Base-by-base conservation (phyloP, 441 rosid species). In the Raphanus hybrid region DNA sequence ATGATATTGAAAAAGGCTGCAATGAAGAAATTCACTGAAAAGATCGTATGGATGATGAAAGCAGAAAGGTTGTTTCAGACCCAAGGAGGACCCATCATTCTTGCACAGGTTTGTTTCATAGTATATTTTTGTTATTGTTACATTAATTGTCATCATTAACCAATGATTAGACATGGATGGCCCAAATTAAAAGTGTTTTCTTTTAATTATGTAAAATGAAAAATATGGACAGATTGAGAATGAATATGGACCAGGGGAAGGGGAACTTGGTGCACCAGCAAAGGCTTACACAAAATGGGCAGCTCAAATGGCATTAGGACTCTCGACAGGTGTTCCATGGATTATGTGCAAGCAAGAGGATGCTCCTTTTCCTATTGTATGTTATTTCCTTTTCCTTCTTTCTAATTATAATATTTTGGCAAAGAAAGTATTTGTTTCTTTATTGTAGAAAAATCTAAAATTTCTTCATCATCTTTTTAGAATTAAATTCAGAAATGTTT, bases 271-370 rank as follows among this genome's bases (percentile, higher is more conserved):
- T 2, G 88, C 88, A 74, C 84, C 87, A 9, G 92, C 85, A 4
- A 87, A 85, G 74, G 82, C 91, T 60, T 90, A 86, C 74, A 69
- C 88, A 6, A 73, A 85, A 77, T 90, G 94, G 94, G 88, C 81
- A 15, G 92, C 91, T 70, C 70, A 82, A 75, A 85, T 90, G 94
- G 94, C 94, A 0, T 84, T 90, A 74, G 86, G 91, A 67, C 90
- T 90, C 15, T 58, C 70, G 3, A 90, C 91, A 6, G 91, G 92
- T 48, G 94, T 90, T 64, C 94, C 94, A 45, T 90, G 94, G 94
- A 70, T 90, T 77, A 90, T 90, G 94, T 88, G 94, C 86, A 90
- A 90, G 82, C 94, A 90, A 90, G 89, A 88, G 0, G 89, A 90
- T 78, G 94, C 89, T 60, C 92, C 94, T 73, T 86, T 65, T 39